phyloP scores from a whole-genome alignment of 192 early-diverging fungal species.

The Podila minutissima region DNA sequence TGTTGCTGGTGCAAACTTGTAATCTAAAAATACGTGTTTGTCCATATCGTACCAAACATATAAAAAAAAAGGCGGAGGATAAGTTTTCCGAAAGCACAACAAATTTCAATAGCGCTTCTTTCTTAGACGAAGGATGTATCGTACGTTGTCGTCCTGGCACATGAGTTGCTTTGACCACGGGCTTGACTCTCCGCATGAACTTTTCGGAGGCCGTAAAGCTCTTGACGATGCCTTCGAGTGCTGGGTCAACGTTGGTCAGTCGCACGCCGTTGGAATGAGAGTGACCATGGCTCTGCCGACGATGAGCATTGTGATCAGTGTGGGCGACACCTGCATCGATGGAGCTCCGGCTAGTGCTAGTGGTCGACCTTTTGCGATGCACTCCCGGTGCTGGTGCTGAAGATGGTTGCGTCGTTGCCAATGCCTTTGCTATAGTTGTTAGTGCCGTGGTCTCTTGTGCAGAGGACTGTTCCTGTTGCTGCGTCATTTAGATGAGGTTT shows the following conservation, averaged over 20 bases:
- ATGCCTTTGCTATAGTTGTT: too few relatives aligned
- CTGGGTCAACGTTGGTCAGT: constrained; percentile 29
- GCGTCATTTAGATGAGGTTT: too few relatives aligned
- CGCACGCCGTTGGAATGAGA: background rate
- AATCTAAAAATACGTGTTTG: constrained; percentile 12
- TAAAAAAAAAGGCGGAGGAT: background rate
- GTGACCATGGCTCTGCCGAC: constrained; percentile 17
- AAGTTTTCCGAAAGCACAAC: background rate
- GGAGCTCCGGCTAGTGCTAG: background rate
- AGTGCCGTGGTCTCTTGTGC: too few relatives aligned
- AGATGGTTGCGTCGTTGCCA: background rate
- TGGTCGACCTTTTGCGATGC: background rate
- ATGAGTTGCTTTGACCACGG: constrained; percentile 29
- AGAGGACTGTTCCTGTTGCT: too few relatives aligned
- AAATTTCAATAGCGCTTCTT: background rate
- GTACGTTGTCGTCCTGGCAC: constrained; percentile 44
- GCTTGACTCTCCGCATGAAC: constrained; percentile 39
- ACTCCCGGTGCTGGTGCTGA: background rate
- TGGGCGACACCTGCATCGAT: background rate
- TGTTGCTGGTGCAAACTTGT: constrained; percentile 49
- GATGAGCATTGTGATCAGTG: background rate
- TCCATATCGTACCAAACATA: too few relatives aligned
- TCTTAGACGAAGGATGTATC: background rate
- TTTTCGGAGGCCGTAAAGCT: constrained; percentile 44
- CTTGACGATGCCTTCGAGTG: constrained; percentile 43